phyloP scores from a whole-genome alignment of 495 filamentous ascomycete species.

The Jackrogersella minutella region DNA sequence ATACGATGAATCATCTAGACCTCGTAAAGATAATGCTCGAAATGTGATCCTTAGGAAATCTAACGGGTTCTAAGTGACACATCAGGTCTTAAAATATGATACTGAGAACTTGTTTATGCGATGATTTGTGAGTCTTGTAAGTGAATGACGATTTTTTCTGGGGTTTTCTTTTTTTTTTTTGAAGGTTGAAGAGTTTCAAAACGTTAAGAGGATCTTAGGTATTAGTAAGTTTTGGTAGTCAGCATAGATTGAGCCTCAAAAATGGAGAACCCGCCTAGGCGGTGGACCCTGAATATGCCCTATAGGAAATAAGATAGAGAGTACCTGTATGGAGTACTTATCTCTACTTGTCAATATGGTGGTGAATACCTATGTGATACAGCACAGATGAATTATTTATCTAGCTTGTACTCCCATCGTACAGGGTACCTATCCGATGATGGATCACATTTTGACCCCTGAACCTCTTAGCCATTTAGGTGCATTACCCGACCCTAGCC shows the following conservation, averaged over 20 bases:
- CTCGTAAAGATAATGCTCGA: not conserved
- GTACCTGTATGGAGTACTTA: conserved; percentile 1
- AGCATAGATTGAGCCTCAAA: conserved; percentile 36
- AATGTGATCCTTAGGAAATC: not conserved
- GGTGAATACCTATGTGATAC: not conserved
- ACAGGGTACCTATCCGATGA: not conserved
- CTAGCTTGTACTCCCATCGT: conserved; percentile 2
- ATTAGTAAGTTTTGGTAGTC: conserved; percentile 30
- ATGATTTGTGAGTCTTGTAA: not conserved
- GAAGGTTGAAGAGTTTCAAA: conserved; percentile 12
- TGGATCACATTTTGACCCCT: conserved; percentile 3
- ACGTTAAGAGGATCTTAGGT: not conserved
- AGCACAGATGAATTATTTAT: not conserved
- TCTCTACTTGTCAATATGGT: conserved; percentile 27
- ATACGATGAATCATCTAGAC: conserved; percentile 11
- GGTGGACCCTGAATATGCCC: conserved; percentile 3
- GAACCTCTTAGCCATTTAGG: conserved; percentile 31
- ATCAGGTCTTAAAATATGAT: conserved; percentile 10
- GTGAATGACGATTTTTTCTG: conserved; percentile 3
- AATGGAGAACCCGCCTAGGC: conserved; percentile 15
- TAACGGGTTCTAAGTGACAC: conserved; percentile 33
- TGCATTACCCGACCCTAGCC: conserved; percentile 42
- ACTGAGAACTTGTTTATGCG: conserved; percentile 30
- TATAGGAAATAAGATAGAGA: not conserved
- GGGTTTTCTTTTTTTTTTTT: too few relatives aligned